phyloP scores from a whole-genome alignment of 192 early-diverging fungal species.

The Allomyces javanicus region DNA sequence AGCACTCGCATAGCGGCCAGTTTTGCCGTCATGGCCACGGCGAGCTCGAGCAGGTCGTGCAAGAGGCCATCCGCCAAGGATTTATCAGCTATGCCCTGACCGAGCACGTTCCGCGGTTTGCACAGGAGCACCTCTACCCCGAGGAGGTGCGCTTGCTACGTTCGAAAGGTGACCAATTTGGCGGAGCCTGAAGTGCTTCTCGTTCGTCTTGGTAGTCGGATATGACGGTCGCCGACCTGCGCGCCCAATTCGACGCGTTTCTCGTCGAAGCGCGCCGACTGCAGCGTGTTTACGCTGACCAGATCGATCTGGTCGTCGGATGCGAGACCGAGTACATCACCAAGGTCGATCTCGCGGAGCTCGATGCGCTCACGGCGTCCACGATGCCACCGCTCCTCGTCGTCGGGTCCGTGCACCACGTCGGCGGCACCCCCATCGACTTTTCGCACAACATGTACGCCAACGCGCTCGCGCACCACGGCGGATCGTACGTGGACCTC shows the following conservation, averaged over 20 bases:
- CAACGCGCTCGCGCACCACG: slow-evolving; percentile 17
- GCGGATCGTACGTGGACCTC: slow-evolving; percentile 21
- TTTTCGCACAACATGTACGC: slow-evolving; percentile 44
- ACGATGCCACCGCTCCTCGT: slow-evolving; percentile 46
- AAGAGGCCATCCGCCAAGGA: slow-evolving; percentile 43
- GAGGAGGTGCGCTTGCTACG: slow-evolving; percentile 42
- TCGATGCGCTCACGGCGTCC: slow-evolving; percentile 21
- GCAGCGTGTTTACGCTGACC: slow-evolving; percentile 37
- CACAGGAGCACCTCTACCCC: slow-evolving; percentile 65
- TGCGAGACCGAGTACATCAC: slow-evolving; percentile 79
- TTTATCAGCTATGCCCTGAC: slow-evolving; percentile 66
- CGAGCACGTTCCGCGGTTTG: slow-evolving; percentile 79
- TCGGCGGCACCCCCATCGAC: slow-evolving; percentile 60
- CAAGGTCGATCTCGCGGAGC: slow-evolving; percentile 14
- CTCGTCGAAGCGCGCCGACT: slow-evolving; percentile 50
- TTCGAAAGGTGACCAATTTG: neutral
- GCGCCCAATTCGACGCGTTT: slow-evolving; percentile 41
- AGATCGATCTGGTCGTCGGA: slow-evolving; percentile 58
- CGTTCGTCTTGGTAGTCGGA: slow-evolving; percentile 22
- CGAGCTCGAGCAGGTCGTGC: slow-evolving; percentile 57
- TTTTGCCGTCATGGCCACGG: slow-evolving; percentile 87
- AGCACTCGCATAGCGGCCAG: slow-evolving; percentile 87
- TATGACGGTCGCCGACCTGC: slow-evolving; percentile 41
- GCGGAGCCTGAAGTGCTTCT: neutral
- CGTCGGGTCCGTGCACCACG: slow-evolving; percentile 87